These are phyloP conservation scores for Cinchona pubescens DNA, from an alignment of 257 asterid genomes.

Conservation along the genomic window DNA sequence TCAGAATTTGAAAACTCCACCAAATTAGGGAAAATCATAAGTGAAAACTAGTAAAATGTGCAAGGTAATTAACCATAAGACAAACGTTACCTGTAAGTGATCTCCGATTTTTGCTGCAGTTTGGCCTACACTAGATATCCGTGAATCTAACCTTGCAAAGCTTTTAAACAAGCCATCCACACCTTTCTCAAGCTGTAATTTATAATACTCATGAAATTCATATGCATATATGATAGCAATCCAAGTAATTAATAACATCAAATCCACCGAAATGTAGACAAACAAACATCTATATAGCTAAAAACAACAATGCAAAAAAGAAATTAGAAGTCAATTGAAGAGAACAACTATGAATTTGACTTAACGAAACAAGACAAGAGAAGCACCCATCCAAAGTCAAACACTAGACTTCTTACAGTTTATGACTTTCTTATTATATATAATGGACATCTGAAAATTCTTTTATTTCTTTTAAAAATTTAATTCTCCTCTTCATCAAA, in stretches of 20 bases:
- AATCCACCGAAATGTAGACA: not conserved
- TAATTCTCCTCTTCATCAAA: not conserved
- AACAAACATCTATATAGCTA: not conserved
- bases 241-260: not conserved
- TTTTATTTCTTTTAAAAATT: not conserved
- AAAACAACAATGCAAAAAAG: not conserved
- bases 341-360: not conserved
- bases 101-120: conserved; percentile 99
- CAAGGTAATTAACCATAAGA: conserved; percentile 9
- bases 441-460: not conserved
- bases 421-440: not conserved
- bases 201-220: conserved; percentile 5
- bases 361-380: too few species aligned
- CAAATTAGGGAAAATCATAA: too few species aligned
- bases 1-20: not conserved
- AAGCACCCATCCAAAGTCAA: not conserved
- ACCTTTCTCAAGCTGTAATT: conserved; percentile 90
- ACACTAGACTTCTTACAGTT: not conserved
- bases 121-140: conserved; percentile 98
- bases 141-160: conserved; percentile 91
- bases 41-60: not conserved
- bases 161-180: conserved; percentile 96
- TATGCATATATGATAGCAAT: not conserved
- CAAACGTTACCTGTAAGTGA: conserved; percentile 75
- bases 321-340: not conserved